A percentile compares a stretch with the other conserved stretches of the same genome.
phyloP scores from a whole-genome alignment of 2,329 filamentous ascomycete species.

The Beauveria rudraprayagi region DNA sequence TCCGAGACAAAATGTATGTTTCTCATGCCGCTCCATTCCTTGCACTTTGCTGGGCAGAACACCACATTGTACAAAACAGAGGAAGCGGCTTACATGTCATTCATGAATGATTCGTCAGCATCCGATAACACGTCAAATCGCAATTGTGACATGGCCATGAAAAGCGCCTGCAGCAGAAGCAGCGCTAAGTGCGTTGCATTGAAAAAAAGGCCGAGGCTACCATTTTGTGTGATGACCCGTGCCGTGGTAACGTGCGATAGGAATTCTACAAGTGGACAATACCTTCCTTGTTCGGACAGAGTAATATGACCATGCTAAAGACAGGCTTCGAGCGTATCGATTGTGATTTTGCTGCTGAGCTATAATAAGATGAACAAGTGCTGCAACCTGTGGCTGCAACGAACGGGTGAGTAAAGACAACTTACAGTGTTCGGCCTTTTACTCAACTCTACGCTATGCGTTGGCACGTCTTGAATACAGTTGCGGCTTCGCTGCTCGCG shows the following conservation, averaged over 20 bases:
- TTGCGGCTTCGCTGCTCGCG: slow-evolving; percentile 1
- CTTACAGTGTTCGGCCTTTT: neutral
- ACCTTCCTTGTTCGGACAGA: slow-evolving; percentile 1
- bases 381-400: neutral
- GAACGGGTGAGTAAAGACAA: neutral
- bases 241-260: neutral
- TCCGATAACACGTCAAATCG: too few relatives aligned
- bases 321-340: neutral
- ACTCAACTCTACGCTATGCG: neutral
- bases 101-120: too few relatives aligned
- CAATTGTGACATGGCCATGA: neutral
- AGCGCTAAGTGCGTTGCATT: neutral
- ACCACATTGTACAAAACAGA: too few relatives aligned
- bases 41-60: too few relatives aligned
- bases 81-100: too few relatives aligned
- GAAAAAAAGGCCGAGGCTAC: slow-evolving; percentile 5
- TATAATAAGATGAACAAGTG: neutral
- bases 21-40: too few relatives aligned
- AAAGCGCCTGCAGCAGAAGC: neutral
- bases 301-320: neutral
- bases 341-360: too few relatives aligned
- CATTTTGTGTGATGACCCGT: neutral
- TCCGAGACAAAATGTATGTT: too few relatives aligned
- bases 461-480: neutral
- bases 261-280: neutral